phyloP scores from a whole-genome alignment of 2,329 filamentous ascomycete species.

The Penicillium sp. region DNA sequence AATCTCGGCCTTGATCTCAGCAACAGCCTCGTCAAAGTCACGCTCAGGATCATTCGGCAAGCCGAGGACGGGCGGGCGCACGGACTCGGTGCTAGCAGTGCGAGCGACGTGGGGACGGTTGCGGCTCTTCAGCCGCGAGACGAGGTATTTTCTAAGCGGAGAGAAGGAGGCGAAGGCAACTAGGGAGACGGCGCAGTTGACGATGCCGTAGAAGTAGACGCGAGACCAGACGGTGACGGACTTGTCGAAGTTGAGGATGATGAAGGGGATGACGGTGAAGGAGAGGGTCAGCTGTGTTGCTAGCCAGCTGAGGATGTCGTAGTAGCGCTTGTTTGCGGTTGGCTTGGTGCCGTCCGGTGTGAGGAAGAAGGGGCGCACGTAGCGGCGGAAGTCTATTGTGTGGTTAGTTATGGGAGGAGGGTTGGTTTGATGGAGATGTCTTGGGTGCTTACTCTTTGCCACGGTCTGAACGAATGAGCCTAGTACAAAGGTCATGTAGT shows the following conservation, averaged over 20 bases:
- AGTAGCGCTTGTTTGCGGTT: constrained; percentile 74
- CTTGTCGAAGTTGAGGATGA: constrained; percentile 70
- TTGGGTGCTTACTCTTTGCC: constrained; percentile 74
- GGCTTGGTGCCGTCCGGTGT: constrained; percentile 70
- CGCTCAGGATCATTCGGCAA: constrained; percentile 72
- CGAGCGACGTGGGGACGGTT: constrained; percentile 42
- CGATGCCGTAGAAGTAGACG: constrained; percentile 82
- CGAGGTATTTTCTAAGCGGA: constrained; percentile 65
- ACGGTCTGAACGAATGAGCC: constrained; percentile 89
- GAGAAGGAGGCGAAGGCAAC: constrained; percentile 69
- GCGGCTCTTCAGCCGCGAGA: constrained; percentile 60
- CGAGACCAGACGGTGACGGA: constrained; percentile 76
- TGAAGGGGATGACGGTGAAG: constrained; percentile 80
- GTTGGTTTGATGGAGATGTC: background rate
- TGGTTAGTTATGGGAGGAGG: constrained; percentile 17
- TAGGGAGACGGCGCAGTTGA: constrained; percentile 65
- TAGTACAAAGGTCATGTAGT: constrained; percentile 87
- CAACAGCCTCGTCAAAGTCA: constrained; percentile 75
- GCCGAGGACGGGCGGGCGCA: constrained; percentile 69
- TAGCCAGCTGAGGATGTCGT: constrained; percentile 75
- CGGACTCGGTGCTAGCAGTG: constrained; percentile 58
- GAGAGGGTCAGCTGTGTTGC: constrained; percentile 79
- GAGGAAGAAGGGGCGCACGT: constrained; percentile 90
- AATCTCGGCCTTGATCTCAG: constrained; percentile 72
- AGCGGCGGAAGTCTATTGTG: constrained; percentile 74